Percentiles rank a stretch among this genome's conserved stretches.
Conservation (phyloP, 2,329 filamentous ascomycete genomes). For the Aspergillus fijiensis region DNA sequence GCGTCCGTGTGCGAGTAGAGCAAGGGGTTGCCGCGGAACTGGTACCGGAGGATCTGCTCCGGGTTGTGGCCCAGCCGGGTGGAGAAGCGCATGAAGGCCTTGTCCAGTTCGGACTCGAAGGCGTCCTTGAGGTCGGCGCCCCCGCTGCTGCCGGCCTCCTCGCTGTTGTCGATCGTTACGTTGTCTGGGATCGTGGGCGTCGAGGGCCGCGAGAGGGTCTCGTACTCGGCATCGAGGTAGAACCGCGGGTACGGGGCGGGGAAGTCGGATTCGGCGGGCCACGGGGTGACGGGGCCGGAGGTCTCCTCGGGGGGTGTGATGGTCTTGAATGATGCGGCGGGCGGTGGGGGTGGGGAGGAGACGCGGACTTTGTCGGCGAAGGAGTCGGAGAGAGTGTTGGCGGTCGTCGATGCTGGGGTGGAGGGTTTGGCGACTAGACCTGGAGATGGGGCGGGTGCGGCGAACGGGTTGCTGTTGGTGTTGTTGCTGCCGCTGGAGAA, state of each 20-base stretch:
- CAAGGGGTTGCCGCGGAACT: conserved; percentile 70
- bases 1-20: conserved; percentile 77
- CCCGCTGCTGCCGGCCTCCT: conserved; percentile 36
- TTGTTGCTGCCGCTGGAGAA: conserved; percentile 48
- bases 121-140: conserved; percentile 61
- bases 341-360: conserved; percentile 37
- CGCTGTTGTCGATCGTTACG: conserved; percentile 44
- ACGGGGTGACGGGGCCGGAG: conserved; percentile 61
- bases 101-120: conserved; percentile 74
- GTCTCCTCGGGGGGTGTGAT: conserved; percentile 32
- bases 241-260: conserved; percentile 72
- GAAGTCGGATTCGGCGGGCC: conserved; percentile 67
- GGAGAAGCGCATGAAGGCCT: conserved; percentile 76
- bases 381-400: conserved; percentile 68
- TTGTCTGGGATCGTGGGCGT: conserved; percentile 50
- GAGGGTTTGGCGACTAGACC: conserved; percentile 20
- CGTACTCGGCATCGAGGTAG: conserved; percentile 88
- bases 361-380: conserved; percentile 70
- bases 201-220: conserved; percentile 67
- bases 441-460: conserved; percentile 40
- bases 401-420: conserved; percentile 37
- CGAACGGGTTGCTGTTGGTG: conserved; percentile 57
- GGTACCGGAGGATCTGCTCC: conserved; percentile 78
- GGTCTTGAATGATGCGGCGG: conserved; percentile 8
- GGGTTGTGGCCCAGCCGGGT: conserved; percentile 76